These are phyloP conservation scores for Athelia sp. DNA, from an alignment of 1,284 basidiomycete species.

Conservation along the genomic window DNA sequence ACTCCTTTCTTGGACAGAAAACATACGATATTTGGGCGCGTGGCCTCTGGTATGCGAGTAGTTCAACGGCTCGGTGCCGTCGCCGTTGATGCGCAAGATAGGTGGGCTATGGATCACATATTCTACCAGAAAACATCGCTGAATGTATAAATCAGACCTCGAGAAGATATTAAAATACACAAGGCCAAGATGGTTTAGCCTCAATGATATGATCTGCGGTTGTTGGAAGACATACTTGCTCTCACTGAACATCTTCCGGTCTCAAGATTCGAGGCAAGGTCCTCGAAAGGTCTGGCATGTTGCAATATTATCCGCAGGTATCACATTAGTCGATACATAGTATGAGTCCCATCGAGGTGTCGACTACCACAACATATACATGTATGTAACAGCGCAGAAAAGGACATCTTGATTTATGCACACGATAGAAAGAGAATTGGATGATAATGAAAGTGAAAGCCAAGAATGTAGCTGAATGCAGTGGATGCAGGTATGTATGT, in stretches of 20 bases:
- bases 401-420: too few relatives aligned
- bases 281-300: too few relatives aligned
- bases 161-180: slow-evolving; percentile 77
- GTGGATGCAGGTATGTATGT: background rate
- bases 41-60: slow-evolving; percentile 82
- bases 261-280: too few relatives aligned
- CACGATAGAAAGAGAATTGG: background rate
- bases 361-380: too few relatives aligned
- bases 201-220: too few relatives aligned
- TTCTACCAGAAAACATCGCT: too few relatives aligned
- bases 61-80: slow-evolving; percentile 80
- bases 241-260: too few relatives aligned
- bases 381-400: too few relatives aligned
- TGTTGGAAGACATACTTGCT: too few relatives aligned
- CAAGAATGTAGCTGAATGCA: background rate
- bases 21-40: slow-evolving; percentile 91
- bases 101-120: slow-evolving; percentile 36
- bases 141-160: slow-evolving; percentile 42
- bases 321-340: background rate
- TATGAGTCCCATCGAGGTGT: background rate
- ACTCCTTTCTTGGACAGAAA: slow-evolving; percentile 92
- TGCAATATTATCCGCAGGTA: background rate
- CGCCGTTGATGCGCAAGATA: slow-evolving; percentile 72
- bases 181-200: slow-evolving; percentile 56
- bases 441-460: background rate